Evolutionary conservation across 2,329 filamentous ascomycete genomes (phyloP).

Genomic region (Mycosphaerelloides madeirae): DNA sequence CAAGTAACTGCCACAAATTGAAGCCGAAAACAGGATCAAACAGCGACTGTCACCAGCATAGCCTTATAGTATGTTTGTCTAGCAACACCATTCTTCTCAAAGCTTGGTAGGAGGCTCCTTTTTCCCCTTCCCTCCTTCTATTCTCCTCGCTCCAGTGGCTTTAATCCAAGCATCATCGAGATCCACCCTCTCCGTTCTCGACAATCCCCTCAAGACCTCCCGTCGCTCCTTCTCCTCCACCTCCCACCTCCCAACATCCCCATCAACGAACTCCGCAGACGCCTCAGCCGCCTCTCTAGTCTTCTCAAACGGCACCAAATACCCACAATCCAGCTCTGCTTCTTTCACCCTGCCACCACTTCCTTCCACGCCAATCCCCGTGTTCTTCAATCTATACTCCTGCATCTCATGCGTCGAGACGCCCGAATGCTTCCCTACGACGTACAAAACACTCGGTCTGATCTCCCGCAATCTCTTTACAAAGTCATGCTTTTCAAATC

Average conservation of each 20-base stretch:
- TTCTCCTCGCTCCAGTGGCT: conserved; percentile 1
- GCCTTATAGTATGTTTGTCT: too few relatives aligned
- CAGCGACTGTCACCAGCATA: too few relatives aligned
- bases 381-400: conserved; percentile 54
- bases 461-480: conserved; percentile 54
- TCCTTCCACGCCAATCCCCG: conserved; percentile 60
- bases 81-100: too few relatives aligned
- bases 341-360: conserved; percentile 59
- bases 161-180: conserved; percentile 6
- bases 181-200: conserved; percentile 6
- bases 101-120: conserved; percentile 1
- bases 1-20: conserved; percentile 26
- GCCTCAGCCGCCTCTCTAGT: conserved; percentile 60
- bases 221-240: conserved; percentile 2
- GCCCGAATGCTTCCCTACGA: conserved; percentile 59
- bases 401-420: conserved; percentile 44
- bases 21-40: not conserved
- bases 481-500: conserved; percentile 56
- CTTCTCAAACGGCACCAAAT: conserved; percentile 76
- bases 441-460: conserved; percentile 60
- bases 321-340: conserved; percentile 60
- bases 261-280: conserved; percentile 29
- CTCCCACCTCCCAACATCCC: conserved; percentile 1
- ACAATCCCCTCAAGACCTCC: not conserved
- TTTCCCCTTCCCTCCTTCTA: not conserved